Conservation (phyloP, 192 early-diverging fungal genomes). For the Coemansia sp. region DNA sequence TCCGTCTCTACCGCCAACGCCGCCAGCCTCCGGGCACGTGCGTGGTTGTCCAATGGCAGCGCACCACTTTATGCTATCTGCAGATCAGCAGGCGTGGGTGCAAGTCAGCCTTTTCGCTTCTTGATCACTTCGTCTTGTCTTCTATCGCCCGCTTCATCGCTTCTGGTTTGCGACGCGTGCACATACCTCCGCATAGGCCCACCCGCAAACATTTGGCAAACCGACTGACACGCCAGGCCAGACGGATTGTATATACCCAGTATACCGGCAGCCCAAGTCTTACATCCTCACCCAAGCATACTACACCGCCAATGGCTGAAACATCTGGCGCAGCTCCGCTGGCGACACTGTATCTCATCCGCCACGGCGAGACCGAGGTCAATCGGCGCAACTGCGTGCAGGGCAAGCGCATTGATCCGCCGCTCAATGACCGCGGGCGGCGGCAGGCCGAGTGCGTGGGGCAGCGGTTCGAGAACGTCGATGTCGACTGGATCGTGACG, state of each 20-base stretch:
- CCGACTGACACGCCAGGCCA: neutral
- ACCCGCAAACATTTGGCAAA: neutral
- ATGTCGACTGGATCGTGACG: constrained; percentile 47
- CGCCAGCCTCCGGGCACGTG: no score
- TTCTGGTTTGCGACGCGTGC: no score
- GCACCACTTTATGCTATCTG: neutral
- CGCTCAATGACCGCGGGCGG: constrained; percentile 41
- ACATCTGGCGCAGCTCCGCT: neutral
- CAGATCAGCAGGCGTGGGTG: neutral
- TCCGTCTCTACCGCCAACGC: no score
- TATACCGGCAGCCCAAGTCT: neutral
- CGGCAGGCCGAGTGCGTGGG: constrained; percentile 34
- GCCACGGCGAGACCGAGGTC: constrained; percentile 51
- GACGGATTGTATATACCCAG: no score
- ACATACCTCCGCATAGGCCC: neutral
- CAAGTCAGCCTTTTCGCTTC: neutral
- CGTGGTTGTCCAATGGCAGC: constrained; percentile 16
- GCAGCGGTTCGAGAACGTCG: constrained; percentile 16
- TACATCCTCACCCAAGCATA: neutral
- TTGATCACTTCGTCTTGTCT: neutral
- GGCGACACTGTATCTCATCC: constrained; percentile 39
- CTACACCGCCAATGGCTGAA: no score
- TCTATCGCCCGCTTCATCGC: neutral
- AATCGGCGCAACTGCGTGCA: constrained; percentile 44
- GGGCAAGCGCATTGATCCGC: constrained; percentile 43